Evolutionary conservation across 164 flowering plant genomes (phyloP), one percentile per base, ranked within the genome.

Genomic region (Paratinospora sagittata): DNA sequence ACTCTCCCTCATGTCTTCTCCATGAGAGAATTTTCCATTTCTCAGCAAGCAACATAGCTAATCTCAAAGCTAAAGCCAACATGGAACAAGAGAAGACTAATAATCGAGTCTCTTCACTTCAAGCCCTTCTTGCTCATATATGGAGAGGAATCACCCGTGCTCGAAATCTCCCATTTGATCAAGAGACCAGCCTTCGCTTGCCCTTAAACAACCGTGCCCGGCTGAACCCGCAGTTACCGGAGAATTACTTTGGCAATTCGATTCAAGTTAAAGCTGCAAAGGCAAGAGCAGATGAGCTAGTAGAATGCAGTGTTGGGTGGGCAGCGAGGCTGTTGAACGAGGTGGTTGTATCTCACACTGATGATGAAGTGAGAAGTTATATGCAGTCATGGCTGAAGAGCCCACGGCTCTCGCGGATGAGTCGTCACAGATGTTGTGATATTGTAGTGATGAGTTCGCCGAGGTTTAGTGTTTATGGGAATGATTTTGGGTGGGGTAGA

Each of bases 401-500:
- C 0, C 79, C 82, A 2, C 0, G 3, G 0, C n/a, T 72, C 12
- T 6, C 0, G 3, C 2, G 14, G 8, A n/a, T 19, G 23, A 11
- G 16, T 7, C n/a, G n/a, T n/a, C 7, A 16, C 1, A 13, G 39
- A 12, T 3, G 14, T 47, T 4, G 5, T 26, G 24, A 7, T 33
- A 11, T 74, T 64, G 1, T 39, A 21, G 39, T 70, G 3, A 74
- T 78, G 14, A 80, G 81, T 27, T 84, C 85, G 27, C 83, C 80
- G 8, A 21, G 84, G 47, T 83, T 81, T 72, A 34, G 80, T 61
- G 75, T 83, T 27, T 83, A 79, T 33, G 81, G 81, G 0, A 81
- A 77, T 34, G 80, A 83, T 43, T 81, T 79, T 27, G 82, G 83
- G 0, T 82, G 86, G 84, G 85, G 86, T 27, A 69, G 37, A 49